Percentiles rank a stretch among this genome's conserved stretches.
Conservation (phyloP, 805 yeast genomes). For the Cyberlindnera petersonii region DNA sequence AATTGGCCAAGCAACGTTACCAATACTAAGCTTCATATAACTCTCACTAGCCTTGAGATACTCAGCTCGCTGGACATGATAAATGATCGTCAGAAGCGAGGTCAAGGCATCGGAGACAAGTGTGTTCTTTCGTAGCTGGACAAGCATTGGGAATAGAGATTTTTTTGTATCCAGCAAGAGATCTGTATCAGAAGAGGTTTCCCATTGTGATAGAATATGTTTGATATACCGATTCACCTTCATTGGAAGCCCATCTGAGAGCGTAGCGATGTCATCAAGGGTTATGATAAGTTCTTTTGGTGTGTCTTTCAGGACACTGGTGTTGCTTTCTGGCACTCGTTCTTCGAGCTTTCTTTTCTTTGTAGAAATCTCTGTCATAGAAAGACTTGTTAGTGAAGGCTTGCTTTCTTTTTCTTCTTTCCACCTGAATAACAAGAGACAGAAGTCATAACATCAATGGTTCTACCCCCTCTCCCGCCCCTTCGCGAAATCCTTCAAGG, state of each 20-base stretch:
- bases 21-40: slow-evolving; percentile 74
- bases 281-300: slow-evolving; percentile 17
- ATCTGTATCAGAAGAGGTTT: slow-evolving; percentile 22
- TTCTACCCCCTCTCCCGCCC: too few relatives aligned
- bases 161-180: slow-evolving; percentile 44
- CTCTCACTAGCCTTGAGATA: slow-evolving; percentile 56
- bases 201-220: slow-evolving; percentile 36
- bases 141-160: slow-evolving; percentile 49
- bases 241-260: slow-evolving; percentile 15
- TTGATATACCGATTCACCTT: slow-evolving; percentile 29
- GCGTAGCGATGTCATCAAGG: slow-evolving; percentile 17
- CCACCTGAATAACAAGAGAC: too few relatives aligned
- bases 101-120: slow-evolving; percentile 41
- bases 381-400: too few relatives aligned
- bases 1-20: slow-evolving; percentile 90
- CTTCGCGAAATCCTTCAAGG: too few relatives aligned
- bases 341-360: too few relatives aligned
- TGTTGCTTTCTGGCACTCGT: too few relatives aligned
- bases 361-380: too few relatives aligned
- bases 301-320: neutral
- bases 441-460: too few relatives aligned
- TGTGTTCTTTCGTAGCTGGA: slow-evolving; percentile 43
- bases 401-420: too few relatives aligned
- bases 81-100: slow-evolving; percentile 55
- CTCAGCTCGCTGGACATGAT: slow-evolving; percentile 53